Evolutionary conservation across 2,329 filamentous ascomycete genomes (phyloP), one percentile per base, ranked within the genome.

Genomic region (Cladophialophora yegresii): DNA sequence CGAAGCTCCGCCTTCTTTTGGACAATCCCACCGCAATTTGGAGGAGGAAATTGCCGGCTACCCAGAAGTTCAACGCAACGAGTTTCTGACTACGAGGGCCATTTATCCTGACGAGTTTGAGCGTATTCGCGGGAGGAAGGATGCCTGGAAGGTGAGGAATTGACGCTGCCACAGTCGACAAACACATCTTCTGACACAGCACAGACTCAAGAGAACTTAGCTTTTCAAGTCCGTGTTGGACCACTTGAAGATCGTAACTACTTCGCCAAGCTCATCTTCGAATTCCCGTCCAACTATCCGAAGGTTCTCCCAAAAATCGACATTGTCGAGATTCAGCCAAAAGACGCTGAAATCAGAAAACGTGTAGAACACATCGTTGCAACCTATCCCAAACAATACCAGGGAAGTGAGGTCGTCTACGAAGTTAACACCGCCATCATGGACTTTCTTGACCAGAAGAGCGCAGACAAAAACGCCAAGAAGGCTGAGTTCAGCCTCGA

Each of bases 271-370:
- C 58, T 71, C 23, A 67, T 71, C 53, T 65, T 71, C 40, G 70
- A 71, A 56, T 67, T 71, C 56, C 69, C 69, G n/a, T 56, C 36
- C 26, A 63, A 68, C 20, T 71, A 71, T 50, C 70, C 70, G 28
- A 70, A 71, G 45, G 64, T 70, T 9, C 45, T 61, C n/a, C 67
- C 67, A 4, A 69, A 69, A 55, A 68, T 69, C 49, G 54, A 64
- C 30, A 59, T 71, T n/a, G 43, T 70, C 23, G 64, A 69, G 13
- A 54, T 68, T 33, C 62, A 70, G 45, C 69, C 70, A 30, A 63
- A 67, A 54, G 63, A 66, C 43, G 33, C 51, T 2, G 55, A 67
- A 13, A 43, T 70, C 40, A 64, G 50, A 33, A 57, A 62, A 28
- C 62, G 62, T 26, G 62, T 71, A 28, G 58, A 67, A 13, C 59